Evolutionary conservation across 2,329 filamentous ascomycete genomes (phyloP).

Genomic region (Xylaria sp.): DNA sequence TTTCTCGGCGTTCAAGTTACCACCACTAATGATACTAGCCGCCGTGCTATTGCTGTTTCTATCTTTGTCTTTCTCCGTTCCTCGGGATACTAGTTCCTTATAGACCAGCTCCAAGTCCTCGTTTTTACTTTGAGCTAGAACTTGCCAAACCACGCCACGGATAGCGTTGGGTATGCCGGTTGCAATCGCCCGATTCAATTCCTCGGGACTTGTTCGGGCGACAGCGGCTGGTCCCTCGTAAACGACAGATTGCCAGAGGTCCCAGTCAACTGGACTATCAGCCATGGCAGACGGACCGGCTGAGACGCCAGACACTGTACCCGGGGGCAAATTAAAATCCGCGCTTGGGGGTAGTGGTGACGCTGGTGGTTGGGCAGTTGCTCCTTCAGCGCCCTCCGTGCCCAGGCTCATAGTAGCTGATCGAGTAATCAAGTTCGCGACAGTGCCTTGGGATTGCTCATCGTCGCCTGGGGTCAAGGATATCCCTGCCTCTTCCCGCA

Average conservation of each 20-base stretch:
- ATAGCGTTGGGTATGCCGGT: constrained; percentile 95
- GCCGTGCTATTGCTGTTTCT: constrained; percentile 66
- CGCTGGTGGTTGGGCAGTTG: constrained; percentile 47
- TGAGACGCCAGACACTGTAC: constrained; percentile 84
- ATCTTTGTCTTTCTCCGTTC: constrained; percentile 82
- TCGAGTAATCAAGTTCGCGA: constrained; percentile 39
- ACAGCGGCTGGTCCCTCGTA: constrained; percentile 93
- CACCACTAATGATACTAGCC: constrained; percentile 64
- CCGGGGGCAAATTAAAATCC: constrained; percentile 79
- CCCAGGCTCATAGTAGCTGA: constrained; percentile 42
- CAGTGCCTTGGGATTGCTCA: constrained; percentile 57
- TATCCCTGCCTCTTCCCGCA: constrained; percentile 77
- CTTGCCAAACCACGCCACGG: constrained; percentile 98
- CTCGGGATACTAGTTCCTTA: constrained; percentile 79
- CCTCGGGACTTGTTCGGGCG: constrained; percentile 86
- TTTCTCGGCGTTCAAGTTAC: constrained; percentile 68
- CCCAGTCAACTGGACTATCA: constrained; percentile 93
- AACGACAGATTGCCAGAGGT: constrained; percentile 95
- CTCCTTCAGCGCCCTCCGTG: constrained; percentile 44
- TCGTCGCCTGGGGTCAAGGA: constrained; percentile 64
- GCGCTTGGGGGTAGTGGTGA: constrained; percentile 71
- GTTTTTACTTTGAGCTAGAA: constrained; percentile 93
- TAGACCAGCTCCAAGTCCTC: constrained; percentile 91
- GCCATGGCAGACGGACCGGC: constrained; percentile 76
- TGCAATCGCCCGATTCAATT: constrained; percentile 90